phyloP scores from a whole-genome alignment of 1,284 basidiomycete genomes.

The Leucoagaricus sp. region DNA sequence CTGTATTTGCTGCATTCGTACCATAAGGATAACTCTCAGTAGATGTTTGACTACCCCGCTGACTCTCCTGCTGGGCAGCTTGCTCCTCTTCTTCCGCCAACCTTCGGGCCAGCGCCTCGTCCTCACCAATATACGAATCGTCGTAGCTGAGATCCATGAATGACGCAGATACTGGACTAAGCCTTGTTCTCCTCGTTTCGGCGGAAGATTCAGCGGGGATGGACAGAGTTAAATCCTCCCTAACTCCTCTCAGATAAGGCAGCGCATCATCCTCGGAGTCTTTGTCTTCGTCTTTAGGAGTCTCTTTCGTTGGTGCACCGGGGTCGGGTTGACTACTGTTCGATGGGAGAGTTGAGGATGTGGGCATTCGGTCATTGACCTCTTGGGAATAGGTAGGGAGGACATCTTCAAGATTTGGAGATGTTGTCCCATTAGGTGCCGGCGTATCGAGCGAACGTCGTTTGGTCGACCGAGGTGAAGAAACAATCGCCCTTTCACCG shows the following conservation, averaged over 20 bases:
- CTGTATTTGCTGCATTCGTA: neutral
- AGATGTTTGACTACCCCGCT: neutral
- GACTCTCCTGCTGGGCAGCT: slow-evolving; percentile 18
- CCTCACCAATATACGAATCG: slow-evolving; percentile 23
- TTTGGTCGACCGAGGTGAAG: neutral
- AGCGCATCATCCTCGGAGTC: neutral
- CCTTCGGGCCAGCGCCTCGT: slow-evolving; percentile 31
- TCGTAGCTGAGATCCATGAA: slow-evolving; percentile 6
- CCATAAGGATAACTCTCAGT: neutral
- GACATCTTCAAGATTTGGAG: neutral
- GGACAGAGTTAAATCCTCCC: neutral
- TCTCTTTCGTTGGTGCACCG: neutral
- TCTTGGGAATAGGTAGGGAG: neutral
- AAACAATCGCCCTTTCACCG: neutral
- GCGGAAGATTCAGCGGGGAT: neutral
- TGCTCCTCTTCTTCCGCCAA: slow-evolving; percentile 34
- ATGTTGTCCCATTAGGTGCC: neutral
- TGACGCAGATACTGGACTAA: slow-evolving; percentile 3
- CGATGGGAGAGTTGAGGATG: neutral
- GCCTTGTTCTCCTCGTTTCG: neutral
- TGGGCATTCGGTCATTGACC: neutral
- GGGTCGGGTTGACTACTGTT: neutral
- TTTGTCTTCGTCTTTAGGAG: neutral
- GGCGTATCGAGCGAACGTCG: neutral
- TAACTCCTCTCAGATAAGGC: slow-evolving; percentile 2